Percentiles rank a stretch among this genome's conserved stretches.
phyloP scores from a whole-genome alignment of 148 eudicot species.

The Amaranthus hypochondriacus region DNA sequence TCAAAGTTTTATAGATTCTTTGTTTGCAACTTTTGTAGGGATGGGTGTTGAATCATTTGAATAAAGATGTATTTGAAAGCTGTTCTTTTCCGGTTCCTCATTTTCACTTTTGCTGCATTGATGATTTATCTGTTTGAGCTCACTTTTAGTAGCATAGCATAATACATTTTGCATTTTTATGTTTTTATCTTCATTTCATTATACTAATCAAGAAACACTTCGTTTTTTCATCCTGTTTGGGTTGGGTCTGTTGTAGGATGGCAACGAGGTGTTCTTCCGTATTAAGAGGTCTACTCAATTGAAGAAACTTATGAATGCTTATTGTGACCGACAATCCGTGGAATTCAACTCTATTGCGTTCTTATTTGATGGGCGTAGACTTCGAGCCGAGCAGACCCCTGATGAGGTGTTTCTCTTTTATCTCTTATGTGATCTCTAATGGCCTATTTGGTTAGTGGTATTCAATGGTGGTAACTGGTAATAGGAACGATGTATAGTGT shows the following conservation, averaged over 20 bases:
- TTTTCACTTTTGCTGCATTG: not conserved
- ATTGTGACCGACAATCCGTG: conserved; percentile 58
- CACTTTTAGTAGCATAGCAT: not conserved
- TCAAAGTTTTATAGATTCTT: not conserved
- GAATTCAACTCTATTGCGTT: conserved; percentile 52
- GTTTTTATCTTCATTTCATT: not conserved
- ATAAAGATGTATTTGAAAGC: not conserved
- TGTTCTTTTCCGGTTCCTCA: not conserved
- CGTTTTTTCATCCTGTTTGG: not conserved
- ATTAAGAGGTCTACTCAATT: conserved; percentile 56
- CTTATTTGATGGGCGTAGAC: conserved; percentile 63
- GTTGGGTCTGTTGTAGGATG: conserved; percentile 36
- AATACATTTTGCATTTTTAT: not conserved
- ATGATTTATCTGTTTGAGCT: not conserved
- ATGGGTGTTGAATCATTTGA: not conserved
- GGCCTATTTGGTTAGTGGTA: too few relatives aligned
- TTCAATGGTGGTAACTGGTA: too few relatives aligned
- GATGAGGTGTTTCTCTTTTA: conserved; percentile 37
- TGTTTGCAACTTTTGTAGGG: not conserved
- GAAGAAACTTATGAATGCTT: conserved; percentile 46
- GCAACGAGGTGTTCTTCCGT: conserved; percentile 55
- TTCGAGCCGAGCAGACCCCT: conserved; percentile 63
- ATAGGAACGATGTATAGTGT: too few relatives aligned
- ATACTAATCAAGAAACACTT: not conserved
- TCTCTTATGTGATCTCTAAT: not conserved